Conservation (phyloP, 2,329 filamentous ascomycete species). For the Didymella keratinophila region DNA sequence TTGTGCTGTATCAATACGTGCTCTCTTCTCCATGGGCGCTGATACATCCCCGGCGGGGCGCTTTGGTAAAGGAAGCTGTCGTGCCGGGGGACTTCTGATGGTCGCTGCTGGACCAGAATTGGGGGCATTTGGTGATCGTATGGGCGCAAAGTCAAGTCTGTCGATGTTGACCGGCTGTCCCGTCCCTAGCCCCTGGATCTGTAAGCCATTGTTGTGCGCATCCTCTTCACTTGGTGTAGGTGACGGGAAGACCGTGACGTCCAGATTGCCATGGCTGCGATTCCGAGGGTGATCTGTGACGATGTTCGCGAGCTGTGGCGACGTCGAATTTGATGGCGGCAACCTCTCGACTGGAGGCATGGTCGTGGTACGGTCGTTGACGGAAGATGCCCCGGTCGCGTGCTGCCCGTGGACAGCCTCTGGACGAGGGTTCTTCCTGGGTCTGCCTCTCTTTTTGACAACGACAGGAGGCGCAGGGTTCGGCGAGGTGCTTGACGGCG, state of each 20-base stretch:
- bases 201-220: not conserved
- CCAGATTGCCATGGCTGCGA: conserved; percentile 2
- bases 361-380: not conserved
- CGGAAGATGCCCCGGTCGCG: not conserved
- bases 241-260: conserved; percentile 62
- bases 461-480: not conserved
- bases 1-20: not conserved
- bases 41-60: not conserved
- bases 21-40: not conserved
- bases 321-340: conserved; percentile 44
- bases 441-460: conserved; percentile 21
- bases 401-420: conserved; percentile 3
- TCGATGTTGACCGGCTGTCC: not conserved
- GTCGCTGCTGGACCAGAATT: not conserved
- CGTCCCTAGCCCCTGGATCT: not conserved
- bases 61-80: not conserved
- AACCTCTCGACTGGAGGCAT: conserved; percentile 23
- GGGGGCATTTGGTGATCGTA: not conserved
- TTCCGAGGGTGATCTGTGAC: conserved; percentile 2
- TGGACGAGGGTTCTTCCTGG: conserved; percentile 19
- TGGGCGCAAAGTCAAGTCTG: not conserved
- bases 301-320: conserved; percentile 45
- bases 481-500: not conserved
- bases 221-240: conserved; percentile 68
- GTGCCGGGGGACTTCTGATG: not conserved